Evolutionary conservation across 306 rosid species (phyloP).

Genomic region (Leucaena leucocephala): DNA sequence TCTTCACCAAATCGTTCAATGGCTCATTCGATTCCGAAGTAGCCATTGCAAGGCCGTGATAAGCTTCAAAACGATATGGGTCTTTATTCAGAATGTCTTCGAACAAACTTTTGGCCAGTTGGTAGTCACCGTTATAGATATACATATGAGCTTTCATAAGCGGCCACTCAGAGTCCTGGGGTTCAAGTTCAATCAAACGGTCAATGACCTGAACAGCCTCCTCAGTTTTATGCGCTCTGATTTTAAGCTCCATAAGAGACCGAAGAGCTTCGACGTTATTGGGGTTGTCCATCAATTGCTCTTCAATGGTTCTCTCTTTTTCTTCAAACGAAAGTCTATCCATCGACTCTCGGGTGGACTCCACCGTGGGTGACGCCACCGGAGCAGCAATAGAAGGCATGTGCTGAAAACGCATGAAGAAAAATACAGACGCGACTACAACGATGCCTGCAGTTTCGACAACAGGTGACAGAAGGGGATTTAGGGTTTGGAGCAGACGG

Average conservation of each 20-base stretch:
- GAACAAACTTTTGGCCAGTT: constrained; percentile 52
- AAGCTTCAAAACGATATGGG: constrained; percentile 80
- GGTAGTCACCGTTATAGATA: constrained; percentile 53
- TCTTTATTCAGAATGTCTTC: constrained; percentile 70
- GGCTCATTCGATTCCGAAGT: constrained; percentile 49
- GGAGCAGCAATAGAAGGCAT: constrained; percentile 67
- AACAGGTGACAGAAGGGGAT: constrained; percentile 46
- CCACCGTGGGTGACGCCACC: constrained; percentile 39
- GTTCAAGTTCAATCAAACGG: constrained; percentile 73
- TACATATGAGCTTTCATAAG: constrained; percentile 77
- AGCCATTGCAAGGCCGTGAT: constrained; percentile 87
- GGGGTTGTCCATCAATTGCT: constrained; percentile 46
- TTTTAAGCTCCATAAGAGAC: constrained; percentile 67
- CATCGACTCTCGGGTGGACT: constrained; percentile 33
- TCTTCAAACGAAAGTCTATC: constrained; percentile 35
- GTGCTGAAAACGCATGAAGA: constrained; percentile 63
- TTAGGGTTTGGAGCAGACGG: constrained; percentile 50
- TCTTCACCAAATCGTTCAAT: constrained; percentile 46
- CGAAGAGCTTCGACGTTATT: constrained; percentile 67
- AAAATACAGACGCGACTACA: constrained; percentile 71
- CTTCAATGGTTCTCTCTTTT: constrained; percentile 50
- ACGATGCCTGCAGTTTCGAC: constrained; percentile 62
- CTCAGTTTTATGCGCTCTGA: constrained; percentile 56
- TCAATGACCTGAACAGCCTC: constrained; percentile 68
- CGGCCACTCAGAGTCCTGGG: constrained; percentile 78